These are phyloP conservation scores for Fraxinus albicans DNA, from an alignment of 305 asterid genomes.

Conservation along the genomic window DNA sequence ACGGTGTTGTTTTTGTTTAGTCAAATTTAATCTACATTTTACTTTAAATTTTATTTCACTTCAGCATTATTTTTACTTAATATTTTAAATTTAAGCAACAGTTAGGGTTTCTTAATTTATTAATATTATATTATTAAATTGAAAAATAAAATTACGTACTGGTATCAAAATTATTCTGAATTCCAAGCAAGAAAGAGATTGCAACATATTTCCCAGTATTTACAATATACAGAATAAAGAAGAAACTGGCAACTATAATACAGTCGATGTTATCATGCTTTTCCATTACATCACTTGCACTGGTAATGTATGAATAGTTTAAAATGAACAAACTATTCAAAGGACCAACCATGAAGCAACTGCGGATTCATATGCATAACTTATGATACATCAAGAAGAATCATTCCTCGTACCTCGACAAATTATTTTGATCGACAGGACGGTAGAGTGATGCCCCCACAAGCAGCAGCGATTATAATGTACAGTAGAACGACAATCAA, in stretches of 20 bases:
- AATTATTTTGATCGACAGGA: conserved; percentile 53
- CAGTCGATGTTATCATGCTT: conserved; percentile 23
- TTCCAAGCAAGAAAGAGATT: conserved; percentile 1
- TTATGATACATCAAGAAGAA: conserved; percentile 19
- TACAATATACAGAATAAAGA: conserved; percentile 11
- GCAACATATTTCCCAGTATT: conserved; percentile 2
- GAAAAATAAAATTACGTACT: conserved; percentile 6
- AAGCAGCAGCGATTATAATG: conserved; percentile 51
- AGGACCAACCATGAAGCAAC: conserved; percentile 18
- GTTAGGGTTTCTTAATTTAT: neutral
- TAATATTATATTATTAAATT: too few species aligned
- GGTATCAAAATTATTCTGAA: conserved; percentile 3
- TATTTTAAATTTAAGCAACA: neutral
- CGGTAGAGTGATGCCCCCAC: conserved; percentile 62
- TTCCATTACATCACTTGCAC: conserved; percentile 25
- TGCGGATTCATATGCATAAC: conserved; percentile 9
- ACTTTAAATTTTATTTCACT: neutral
- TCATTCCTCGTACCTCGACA: conserved; percentile 4
- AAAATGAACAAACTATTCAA: conserved; percentile 11
- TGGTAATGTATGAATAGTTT: neutral
- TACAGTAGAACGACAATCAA: conserved; percentile 52
- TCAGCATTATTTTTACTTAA: neutral
- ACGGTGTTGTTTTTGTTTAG: neutral
- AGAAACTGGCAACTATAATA: conserved; percentile 4
- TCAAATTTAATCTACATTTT: neutral